Evolutionary conservation across 257 asterid genomes (phyloP), one percentile per base, ranked within the genome.

Genomic region (Linaria vulgaris): DNA sequence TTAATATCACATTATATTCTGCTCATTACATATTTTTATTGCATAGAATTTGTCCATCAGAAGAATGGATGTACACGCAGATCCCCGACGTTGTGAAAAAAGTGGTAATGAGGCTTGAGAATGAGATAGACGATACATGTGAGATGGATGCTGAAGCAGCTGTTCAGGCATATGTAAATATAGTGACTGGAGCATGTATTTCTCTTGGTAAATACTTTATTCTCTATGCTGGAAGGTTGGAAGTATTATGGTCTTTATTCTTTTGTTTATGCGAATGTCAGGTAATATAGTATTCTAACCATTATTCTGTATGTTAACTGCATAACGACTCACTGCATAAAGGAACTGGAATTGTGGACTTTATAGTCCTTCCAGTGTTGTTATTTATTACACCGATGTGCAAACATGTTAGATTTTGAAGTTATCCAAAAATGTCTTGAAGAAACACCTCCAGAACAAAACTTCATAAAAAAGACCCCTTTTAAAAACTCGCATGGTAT

Each of bases 11-110:
- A 12, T 57, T 37, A 34, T 23, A 50, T 57, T 63, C 37, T 53
- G 56, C 54, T 58, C 69, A 64, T 59, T 30, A 22, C 72, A 25
- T 61, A 44, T 69, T 66, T 52, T 30, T 70, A 43, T 76, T 70
- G 60, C 57, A 15, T 47, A 94, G 99, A 65, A 81, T 90, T 64
- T 76, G 38, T 75, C 91, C 99, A 54, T 94, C 96, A 56, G 94
- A 85, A 75, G 91, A 85, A 57, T 92, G 99, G 97, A 76, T 92
- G 68, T 83, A 82, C 74, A 84, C 88, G n/a, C 96, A 85, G 71
- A 72, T 94, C 71, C 99, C 97, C 30, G 84, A 79, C 66, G 84
- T 94, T 62, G 77, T 94, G 17, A 82, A 72, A 73, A 76, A 68
- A 64, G 85, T 90, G 69, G 70, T 90, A 45, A 66, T 67, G 63